A percentile compares a stretch with the other conserved stretches of the same genome.
Conservation (phyloP, 345 rosid genomes). For the Noccaea caerulescens region DNA sequence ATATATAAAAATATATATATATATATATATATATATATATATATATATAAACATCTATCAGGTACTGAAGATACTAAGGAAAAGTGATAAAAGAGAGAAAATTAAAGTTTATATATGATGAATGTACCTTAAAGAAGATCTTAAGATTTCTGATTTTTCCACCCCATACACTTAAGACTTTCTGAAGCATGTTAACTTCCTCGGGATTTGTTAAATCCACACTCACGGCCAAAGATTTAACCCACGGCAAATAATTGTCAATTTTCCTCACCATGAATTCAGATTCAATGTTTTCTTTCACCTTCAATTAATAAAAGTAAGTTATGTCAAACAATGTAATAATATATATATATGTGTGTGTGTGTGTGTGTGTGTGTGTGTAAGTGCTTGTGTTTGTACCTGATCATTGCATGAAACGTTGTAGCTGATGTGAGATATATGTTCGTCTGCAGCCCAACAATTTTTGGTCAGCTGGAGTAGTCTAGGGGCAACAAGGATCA, state of each 20-base stretch:
- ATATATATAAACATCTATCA: background rate
- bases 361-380: no score
- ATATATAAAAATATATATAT: no score
- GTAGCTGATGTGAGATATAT: background rate
- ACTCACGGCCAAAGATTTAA: background rate
- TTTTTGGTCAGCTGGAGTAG: background rate
- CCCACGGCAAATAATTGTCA: background rate
- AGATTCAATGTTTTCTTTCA: background rate
- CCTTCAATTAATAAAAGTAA: slow-evolving; percentile 4
- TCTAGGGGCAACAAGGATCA: background rate
- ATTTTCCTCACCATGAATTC: background rate
- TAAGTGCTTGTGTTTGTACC: background rate
- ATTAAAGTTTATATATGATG: background rate
- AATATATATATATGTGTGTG: background rate
- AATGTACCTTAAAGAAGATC: slow-evolving; percentile 25
- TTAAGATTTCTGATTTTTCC: background rate
- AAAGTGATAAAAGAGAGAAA: background rate
- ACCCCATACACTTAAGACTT: background rate
- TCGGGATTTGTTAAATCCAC: slow-evolving; percentile 18
- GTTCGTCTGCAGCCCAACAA: no score
- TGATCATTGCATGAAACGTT: slow-evolving; percentile 7
- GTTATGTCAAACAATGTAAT: background rate
- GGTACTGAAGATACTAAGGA: background rate
- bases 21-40: slow-evolving; percentile 5
- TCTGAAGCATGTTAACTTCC: slow-evolving; percentile 2